Base-by-base conservation (phyloP, 441 rosid genomes). In the Adansonia gregorii region DNA sequence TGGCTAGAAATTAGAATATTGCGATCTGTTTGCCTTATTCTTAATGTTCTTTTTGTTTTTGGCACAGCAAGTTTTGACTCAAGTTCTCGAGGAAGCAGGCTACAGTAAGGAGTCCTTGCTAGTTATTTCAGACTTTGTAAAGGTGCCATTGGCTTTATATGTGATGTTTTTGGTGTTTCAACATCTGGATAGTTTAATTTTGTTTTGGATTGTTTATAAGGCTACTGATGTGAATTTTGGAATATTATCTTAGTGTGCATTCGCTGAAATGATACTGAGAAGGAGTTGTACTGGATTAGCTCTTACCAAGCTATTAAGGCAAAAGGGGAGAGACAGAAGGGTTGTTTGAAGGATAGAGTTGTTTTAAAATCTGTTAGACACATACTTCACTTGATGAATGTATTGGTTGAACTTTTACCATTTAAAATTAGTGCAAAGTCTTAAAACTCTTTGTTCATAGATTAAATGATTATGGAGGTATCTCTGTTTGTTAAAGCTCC, bases 1-100 rank as follows among this genome's bases (percentile, higher is more conserved):
- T 35, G 39, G 11, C 55, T 46, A 41, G 39, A 60, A 58, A 17
- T 43, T 70, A 11, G 11, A 27, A 60, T 68, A n/a, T 61, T 61
- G 49, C 70, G 70, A 56, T 24, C n/a, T 60, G 10, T 31, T 63
- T 74, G 49, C 59, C 39, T 63, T 64, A 20, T 43, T 11, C 24
- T 55, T 22, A 31, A 68, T 35, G 8, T 22, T 52, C 75, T 35
- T 74, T 82, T 77, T 35, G 20, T 79, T 56, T 80, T 82, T 78
- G 68, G 24, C 54, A 54, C 82, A 85, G 89, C 85, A 83, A 85
- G 89, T 85, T 51, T 77, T 87, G 66, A 79, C 73, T 5, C 82
- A 74, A 20, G 82, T 87, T 67, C 82, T 87, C 1, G 83, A 83
- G 75, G 89, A 85, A 74, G 86, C 86, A 58, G 86, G 89, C 76